Evolutionary conservation across 768 basidiomycete genomes (phyloP).

Genomic region (Gymnopilus dilepis): DNA sequence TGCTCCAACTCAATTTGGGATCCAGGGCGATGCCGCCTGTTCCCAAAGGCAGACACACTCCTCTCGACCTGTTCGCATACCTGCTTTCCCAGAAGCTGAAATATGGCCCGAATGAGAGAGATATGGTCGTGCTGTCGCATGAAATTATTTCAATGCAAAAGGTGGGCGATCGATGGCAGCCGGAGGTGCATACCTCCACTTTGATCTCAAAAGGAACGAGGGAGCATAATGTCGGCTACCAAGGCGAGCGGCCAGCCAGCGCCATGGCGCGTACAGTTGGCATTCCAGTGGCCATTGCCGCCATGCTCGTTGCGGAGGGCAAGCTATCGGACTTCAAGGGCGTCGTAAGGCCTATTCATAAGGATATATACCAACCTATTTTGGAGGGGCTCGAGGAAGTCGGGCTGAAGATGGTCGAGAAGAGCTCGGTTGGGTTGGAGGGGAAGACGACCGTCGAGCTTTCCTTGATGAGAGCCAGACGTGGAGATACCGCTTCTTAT

Average conservation of each 20-base stretch:
- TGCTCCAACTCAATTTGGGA: not conserved
- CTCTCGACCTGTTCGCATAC: slow-evolving; percentile 77
- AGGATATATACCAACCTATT: slow-evolving; percentile 65
- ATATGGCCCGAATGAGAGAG: slow-evolving; percentile 75
- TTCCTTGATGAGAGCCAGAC: slow-evolving; percentile 12
- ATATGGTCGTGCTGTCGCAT: slow-evolving; percentile 88
- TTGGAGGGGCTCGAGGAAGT: slow-evolving; percentile 61
- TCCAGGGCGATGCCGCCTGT: slow-evolving; percentile 43
- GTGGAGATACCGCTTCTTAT: not conserved
- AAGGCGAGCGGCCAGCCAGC: slow-evolving; percentile 45
- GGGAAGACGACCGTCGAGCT: slow-evolving; percentile 14
- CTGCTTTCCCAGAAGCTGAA: slow-evolving; percentile 74
- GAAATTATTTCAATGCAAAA: slow-evolving; percentile 63
- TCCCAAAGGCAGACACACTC: slow-evolving; percentile 47
- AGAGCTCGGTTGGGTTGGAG: slow-evolving; percentile 1
- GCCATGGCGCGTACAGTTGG: slow-evolving; percentile 96
- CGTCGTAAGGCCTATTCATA: slow-evolving; percentile 69
- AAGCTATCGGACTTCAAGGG: slow-evolving; percentile 50
- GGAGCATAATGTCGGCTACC: slow-evolving; percentile 21
- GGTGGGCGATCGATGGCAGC: slow-evolving; percentile 1
- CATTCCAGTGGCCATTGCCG: slow-evolving; percentile 84
- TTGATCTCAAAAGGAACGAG: slow-evolving; percentile 64
- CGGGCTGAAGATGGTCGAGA: slow-evolving; percentile 56
- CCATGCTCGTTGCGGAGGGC: slow-evolving; percentile 73
- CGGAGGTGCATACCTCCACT: slow-evolving; percentile 58